Conservation (phyloP, 2,329 filamentous ascomycete species). For the Emmonsiellopsis sp. region DNA sequence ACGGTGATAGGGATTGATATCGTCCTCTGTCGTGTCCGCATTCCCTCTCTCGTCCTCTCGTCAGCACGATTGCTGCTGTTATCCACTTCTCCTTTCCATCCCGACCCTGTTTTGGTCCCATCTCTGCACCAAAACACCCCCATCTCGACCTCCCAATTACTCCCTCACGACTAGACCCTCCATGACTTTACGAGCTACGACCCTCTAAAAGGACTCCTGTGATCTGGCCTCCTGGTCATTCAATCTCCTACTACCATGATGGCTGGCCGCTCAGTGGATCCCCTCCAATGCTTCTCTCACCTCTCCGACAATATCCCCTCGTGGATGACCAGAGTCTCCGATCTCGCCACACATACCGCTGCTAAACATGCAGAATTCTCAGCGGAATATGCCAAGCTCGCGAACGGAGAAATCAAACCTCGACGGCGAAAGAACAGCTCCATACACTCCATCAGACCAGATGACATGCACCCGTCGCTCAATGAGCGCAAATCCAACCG, state of each 20-base stretch:
- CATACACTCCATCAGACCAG: constrained; percentile 31
- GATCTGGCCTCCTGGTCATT: not conserved
- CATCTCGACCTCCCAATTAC: not conserved
- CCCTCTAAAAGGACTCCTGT: not conserved
- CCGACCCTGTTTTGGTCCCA: too few species aligned
- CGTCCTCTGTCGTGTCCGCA: too few species aligned
- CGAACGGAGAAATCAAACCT: constrained; percentile 14
- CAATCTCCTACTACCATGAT: constrained; percentile 6
- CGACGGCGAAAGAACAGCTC: constrained; percentile 35
- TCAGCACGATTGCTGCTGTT: too few species aligned
- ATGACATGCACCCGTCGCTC: constrained; percentile 12
- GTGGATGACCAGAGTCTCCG: constrained; percentile 36
- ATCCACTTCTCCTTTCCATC: too few species aligned
- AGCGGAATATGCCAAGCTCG: constrained; percentile 32
- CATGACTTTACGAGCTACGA: constrained; percentile 10
- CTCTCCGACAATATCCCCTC: constrained; percentile 35
- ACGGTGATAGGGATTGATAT: too few species aligned
- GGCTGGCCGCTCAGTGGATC: constrained; percentile 25
- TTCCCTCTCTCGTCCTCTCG: too few species aligned
- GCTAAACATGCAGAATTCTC: constrained; percentile 35
- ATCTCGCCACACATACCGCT: constrained; percentile 32
- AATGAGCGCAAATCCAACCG: not conserved
- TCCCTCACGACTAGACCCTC: not conserved
- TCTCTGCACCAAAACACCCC: not conserved
- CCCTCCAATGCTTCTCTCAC: constrained; percentile 36